Percentiles rank a stretch among this genome's conserved stretches.
Conservation (phyloP, 495 filamentous ascomycete species). For the Aspergillus cristatus region DNA sequence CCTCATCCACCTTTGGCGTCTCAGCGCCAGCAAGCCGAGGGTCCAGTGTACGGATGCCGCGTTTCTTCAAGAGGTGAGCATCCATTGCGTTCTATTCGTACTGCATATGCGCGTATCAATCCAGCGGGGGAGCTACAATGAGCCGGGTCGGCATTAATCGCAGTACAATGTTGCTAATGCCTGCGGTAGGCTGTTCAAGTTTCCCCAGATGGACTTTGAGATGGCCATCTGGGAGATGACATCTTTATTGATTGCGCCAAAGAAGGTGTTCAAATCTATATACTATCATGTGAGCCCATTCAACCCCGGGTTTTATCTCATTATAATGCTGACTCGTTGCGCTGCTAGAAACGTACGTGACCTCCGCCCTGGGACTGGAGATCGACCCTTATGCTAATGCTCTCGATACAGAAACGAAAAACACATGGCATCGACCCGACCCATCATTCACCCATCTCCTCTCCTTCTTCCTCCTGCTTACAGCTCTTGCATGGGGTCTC, state of each 20-base stretch:
- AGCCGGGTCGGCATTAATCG: neutral
- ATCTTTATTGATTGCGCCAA: conserved; percentile 60
- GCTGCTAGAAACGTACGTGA: conserved; percentile 49
- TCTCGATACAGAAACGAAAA: conserved; percentile 54
- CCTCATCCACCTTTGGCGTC: conserved; percentile 43
- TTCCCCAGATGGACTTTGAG: conserved; percentile 63
- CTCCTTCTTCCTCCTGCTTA: conserved; percentile 64
- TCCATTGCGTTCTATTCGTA: neutral
- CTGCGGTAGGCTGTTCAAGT: conserved; percentile 49
- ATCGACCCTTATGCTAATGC: conserved; percentile 5
- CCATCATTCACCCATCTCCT: conserved; percentile 72
- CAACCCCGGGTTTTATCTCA: neutral
- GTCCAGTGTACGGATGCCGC: conserved; percentile 47
- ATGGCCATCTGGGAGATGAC: conserved; percentile 80
- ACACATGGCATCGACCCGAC: conserved; percentile 68
- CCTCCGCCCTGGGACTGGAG: neutral
- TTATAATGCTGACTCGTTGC: neutral
- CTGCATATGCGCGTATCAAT: neutral
- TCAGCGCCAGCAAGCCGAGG: conserved; percentile 38
- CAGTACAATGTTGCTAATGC: no score
- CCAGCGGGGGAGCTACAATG: neutral
- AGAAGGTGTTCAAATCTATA: conserved; percentile 68
- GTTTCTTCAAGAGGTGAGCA: conserved; percentile 45
- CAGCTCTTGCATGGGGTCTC: conserved; percentile 63
- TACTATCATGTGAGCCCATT: conserved; percentile 57